Evolutionary conservation across 2,329 filamentous ascomycete species (phyloP).

Genomic region (Colletotrichum gigasporum): DNA sequence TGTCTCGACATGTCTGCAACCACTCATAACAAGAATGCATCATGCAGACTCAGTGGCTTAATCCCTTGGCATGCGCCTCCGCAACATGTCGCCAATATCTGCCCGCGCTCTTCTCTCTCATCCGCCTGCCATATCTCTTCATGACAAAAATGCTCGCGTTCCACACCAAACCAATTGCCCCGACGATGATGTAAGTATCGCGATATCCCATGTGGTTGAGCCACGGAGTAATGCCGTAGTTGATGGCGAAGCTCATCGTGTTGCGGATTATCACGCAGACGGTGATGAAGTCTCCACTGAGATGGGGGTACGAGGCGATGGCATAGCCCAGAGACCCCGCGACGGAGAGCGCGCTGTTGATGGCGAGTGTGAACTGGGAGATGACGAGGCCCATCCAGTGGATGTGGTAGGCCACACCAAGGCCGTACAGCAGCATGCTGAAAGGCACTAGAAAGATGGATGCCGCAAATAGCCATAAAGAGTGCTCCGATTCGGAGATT

Average conservation of each 20-base stretch:
- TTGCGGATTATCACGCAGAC: constrained; percentile 46
- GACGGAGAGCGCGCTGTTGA: constrained; percentile 39
- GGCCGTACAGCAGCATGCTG: constrained; percentile 53
- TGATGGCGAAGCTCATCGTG: constrained; percentile 43
- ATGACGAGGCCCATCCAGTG: constrained; percentile 43
- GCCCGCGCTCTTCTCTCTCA: constrained; percentile 47
- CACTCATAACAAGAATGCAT: too few species aligned
- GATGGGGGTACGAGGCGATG: constrained; percentile 41
- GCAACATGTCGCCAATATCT: constrained; percentile 50
- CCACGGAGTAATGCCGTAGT: constrained; percentile 46
- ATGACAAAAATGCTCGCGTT: constrained; percentile 54
- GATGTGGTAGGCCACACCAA: constrained; percentile 40
- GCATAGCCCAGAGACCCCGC: constrained; percentile 40
- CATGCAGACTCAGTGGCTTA: constrained; percentile 31
- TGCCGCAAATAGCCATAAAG: constrained; percentile 44
- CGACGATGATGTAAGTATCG: constrained; percentile 47
- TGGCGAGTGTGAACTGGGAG: constrained; percentile 39
- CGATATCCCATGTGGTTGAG: constrained; percentile 46
- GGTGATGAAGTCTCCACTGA: constrained; percentile 40
- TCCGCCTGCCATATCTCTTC: constrained; percentile 55
- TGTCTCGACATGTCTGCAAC: too few species aligned
- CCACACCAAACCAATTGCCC: constrained; percentile 46
- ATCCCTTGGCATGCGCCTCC: constrained; percentile 33
- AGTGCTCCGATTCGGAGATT: constrained; percentile 51
- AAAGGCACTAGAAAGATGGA: constrained; percentile 48